A percentile compares a stretch with the other conserved stretches of the same genome.
Evolutionary conservation across 805 yeast genomes (phyloP).

Genomic region (Candida suzukii): DNA sequence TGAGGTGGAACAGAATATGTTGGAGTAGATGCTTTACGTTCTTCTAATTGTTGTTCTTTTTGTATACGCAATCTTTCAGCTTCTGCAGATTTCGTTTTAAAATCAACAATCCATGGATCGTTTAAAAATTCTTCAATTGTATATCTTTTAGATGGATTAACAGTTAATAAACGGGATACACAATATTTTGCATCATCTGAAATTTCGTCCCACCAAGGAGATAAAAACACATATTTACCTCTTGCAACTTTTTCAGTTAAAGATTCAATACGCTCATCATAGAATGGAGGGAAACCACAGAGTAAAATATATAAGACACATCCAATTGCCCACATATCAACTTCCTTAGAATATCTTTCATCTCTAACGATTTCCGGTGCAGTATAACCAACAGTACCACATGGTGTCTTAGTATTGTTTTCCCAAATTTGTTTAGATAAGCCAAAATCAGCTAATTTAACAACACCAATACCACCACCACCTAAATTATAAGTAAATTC

Average conservation of each 20-base stretch:
- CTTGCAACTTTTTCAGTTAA: slow-evolving; percentile 74
- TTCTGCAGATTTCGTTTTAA: slow-evolving; percentile 22
- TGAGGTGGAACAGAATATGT: not conserved
- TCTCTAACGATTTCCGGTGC: slow-evolving; percentile 98
- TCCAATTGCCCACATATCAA: slow-evolving; percentile 98
- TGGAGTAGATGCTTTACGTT: slow-evolving; percentile 11
- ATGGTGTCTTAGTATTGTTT: slow-evolving; percentile 89
- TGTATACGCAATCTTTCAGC: slow-evolving; percentile 15
- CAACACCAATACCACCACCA: slow-evolving; percentile 85
- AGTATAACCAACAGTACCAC: slow-evolving; percentile 98
- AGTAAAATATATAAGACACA: slow-evolving; percentile 89
- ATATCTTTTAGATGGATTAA: slow-evolving; percentile 61
- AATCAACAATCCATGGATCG: slow-evolving; percentile 67
- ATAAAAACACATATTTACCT: slow-evolving; percentile 68
- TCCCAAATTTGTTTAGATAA: slow-evolving; percentile 86
- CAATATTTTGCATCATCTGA: slow-evolving; percentile 61
- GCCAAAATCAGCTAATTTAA: slow-evolving; percentile 94
- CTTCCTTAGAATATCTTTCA: slow-evolving; percentile 86
- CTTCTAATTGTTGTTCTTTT: slow-evolving; percentile 9
- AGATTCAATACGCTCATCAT: slow-evolving; percentile 70
- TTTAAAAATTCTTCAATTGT: slow-evolving; percentile 63
- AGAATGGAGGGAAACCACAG: slow-evolving; percentile 98
- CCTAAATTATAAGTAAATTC: slow-evolving; percentile 73
- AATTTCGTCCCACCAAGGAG: slow-evolving; percentile 90
- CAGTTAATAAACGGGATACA: slow-evolving; percentile 60